A percentile compares a stretch with the other conserved stretches of the same genome.
Evolutionary conservation across 2,329 filamentous ascomycete genomes (phyloP).

Genomic region (Colletotrichum graminicola): DNA sequence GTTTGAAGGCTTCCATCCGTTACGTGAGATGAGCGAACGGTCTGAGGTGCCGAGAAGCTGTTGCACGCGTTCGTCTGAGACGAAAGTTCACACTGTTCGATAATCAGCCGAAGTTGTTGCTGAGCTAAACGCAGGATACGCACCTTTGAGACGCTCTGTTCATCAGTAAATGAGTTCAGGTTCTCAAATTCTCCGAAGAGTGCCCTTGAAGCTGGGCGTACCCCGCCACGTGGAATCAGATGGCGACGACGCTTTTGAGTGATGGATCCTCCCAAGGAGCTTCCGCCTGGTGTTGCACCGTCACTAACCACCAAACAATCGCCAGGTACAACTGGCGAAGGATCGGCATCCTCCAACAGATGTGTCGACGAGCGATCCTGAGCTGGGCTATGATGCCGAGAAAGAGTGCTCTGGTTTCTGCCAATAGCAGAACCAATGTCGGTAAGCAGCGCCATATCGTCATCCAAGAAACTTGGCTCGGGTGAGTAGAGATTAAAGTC

Average conservation of each 20-base stretch:
- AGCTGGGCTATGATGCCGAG: not conserved
- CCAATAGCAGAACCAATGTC: constrained; percentile 35
- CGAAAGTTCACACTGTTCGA: constrained; percentile 9
- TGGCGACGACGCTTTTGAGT: not conserved
- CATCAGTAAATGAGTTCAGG: not conserved
- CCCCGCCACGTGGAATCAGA: not conserved
- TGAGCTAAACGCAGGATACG: not conserved
- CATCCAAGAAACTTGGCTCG: constrained; percentile 60
- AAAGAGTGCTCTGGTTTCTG: not conserved
- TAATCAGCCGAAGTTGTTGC: not conserved
- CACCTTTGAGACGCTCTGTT: constrained; percentile 9
- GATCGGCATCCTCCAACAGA: not conserved
- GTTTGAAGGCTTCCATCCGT: not conserved
- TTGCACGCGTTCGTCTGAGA: not conserved
- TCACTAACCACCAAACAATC: not conserved
- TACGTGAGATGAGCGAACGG: not conserved
- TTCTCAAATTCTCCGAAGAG: not conserved
- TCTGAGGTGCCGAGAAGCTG: not conserved
- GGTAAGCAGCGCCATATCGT: constrained; percentile 57
- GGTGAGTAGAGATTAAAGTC: constrained; percentile 71
- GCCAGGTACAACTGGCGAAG: not conserved
- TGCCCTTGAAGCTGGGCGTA: not conserved
- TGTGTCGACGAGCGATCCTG: not conserved
- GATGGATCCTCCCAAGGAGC: not conserved
- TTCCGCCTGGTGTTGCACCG: not conserved